Percentiles rank a stretch among this genome's conserved stretches.
Evolutionary conservation across 2,329 filamentous ascomycete genomes (phyloP).

Genomic region (Phoma herbarum): DNA sequence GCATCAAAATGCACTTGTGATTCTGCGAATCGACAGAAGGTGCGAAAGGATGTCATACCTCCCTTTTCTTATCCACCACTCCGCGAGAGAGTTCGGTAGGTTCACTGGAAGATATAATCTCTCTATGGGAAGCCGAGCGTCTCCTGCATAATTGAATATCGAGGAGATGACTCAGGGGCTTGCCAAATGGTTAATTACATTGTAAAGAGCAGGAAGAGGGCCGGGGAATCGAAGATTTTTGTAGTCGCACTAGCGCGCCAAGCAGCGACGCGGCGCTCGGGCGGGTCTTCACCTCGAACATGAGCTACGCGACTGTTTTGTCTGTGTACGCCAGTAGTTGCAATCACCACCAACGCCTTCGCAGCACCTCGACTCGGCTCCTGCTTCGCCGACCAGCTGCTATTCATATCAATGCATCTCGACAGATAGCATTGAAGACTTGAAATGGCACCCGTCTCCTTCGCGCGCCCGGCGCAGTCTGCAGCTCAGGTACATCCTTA

Average conservation of each 20-base stretch:
- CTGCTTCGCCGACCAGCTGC: neutral
- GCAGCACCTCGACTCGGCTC: neutral
- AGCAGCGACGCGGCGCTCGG: conserved; percentile 27
- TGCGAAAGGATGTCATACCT: conserved; percentile 47
- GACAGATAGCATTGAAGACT: conserved; percentile 9
- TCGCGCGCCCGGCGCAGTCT: conserved; percentile 39
- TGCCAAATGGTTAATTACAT: conserved; percentile 62
- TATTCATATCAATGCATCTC: neutral
- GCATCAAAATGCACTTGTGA: too few species aligned
- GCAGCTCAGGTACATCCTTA: conserved; percentile 35
- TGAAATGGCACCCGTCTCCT: conserved; percentile 44
- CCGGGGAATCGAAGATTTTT: conserved; percentile 35
- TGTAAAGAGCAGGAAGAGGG: conserved; percentile 60
- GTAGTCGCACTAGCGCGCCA: conserved; percentile 31
- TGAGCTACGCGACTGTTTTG: conserved; percentile 39
- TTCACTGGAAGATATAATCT: conserved; percentile 67
- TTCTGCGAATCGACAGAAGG: neutral
- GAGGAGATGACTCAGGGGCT: conserved; percentile 87
- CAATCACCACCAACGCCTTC: conserved; percentile 1
- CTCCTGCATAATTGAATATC: conserved; percentile 91
- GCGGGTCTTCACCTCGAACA: conserved; percentile 9
- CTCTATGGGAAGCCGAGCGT: conserved; percentile 99
- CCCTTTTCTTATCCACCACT: conserved; percentile 55
- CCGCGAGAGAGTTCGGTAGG: conserved; percentile 61
- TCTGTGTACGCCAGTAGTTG: conserved; percentile 9